Base-by-base conservation (phyloP, 352 stramenopile species). In the Globisporangium solare region DNA sequence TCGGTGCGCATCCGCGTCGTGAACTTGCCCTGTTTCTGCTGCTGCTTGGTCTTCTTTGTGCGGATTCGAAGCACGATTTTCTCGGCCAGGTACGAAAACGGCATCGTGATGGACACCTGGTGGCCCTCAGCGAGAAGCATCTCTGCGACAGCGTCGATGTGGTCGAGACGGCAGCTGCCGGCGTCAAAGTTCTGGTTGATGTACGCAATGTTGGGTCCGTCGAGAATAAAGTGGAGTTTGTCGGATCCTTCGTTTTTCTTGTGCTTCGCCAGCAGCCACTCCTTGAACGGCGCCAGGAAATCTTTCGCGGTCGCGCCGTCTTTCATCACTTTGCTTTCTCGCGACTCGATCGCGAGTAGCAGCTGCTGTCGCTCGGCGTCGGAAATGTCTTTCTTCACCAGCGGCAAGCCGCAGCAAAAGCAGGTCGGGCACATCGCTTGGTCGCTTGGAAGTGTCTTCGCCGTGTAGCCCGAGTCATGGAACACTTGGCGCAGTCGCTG, bases 201-300 rank as follows among this genome's bases (percentile, higher is more conserved):
- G 75, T 99, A 99, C 18, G 95, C 97, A 47, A 99, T 92, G 70
- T 99, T 99, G 0, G 97, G 96, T 6, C 95, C 96, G 70, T 99
- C 97, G 51, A 99, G 74, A 20, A 99, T 86, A 47, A 81, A 93
- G 58, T 93, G 83, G 31, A 87, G 64, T 60, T 70, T 81, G 18
- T 50, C 64, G 14, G 41, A 15, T 15, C 54, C 61, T 6, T 37
- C 37, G 17, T 20, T 27, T 17, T 31, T 39, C 31, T 51, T 58
- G 21, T 77, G 51, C 14, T 71, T 76, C 54, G 68, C 48, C 13
- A 79, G 64, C 11, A 93, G 68, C 83, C 83, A 93, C 15, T 71
- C 56, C 35, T 79, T 74, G 62, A 93, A 93, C 18, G 81, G 76
- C 21, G 66, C 58, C 2, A 93, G 50, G 43, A 80, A 83, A 47